Evolutionary conservation across 1,284 basidiomycete genomes (phyloP).

Genomic region (Fomitiporia mediterranea): DNA sequence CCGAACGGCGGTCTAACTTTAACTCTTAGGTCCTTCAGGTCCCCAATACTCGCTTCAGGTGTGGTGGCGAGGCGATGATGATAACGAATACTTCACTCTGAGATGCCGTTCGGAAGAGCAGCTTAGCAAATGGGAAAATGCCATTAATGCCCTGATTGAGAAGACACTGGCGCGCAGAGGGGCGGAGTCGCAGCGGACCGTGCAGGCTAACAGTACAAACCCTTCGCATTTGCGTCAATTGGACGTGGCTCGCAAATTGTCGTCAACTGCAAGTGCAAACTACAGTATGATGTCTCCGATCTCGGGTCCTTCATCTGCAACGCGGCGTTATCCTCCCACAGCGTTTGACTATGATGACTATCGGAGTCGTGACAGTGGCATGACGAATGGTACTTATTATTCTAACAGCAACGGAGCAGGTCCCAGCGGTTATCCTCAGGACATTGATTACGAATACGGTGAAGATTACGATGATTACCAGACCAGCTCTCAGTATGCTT

Average conservation of each 20-base stretch:
- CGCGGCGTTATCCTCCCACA: slow-evolving; percentile 34
- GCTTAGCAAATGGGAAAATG: slow-evolving; percentile 87
- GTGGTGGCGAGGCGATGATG: slow-evolving; percentile 92
- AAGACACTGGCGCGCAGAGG: slow-evolving; percentile 59
- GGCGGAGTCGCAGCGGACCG: slow-evolving; percentile 44
- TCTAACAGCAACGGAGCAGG: slow-evolving; percentile 30
- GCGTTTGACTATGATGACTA: slow-evolving; percentile 40
- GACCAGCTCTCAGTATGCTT: slow-evolving; percentile 40
- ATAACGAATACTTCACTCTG: slow-evolving; percentile 90
- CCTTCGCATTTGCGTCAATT: slow-evolving; percentile 30
- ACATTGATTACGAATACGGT: slow-evolving; percentile 64
- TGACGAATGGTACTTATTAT: slow-evolving; percentile 29
- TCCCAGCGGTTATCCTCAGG: slow-evolving; percentile 54
- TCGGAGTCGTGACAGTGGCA: slow-evolving; percentile 27
- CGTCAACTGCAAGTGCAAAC: slow-evolving; percentile 12
- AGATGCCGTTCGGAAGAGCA: slow-evolving; percentile 93
- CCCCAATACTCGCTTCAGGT: slow-evolving; percentile 70
- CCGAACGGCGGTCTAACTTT: neutral
- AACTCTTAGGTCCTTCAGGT: slow-evolving; percentile 36
- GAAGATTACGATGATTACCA: slow-evolving; percentile 75
- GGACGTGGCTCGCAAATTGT: slow-evolving; percentile 16
- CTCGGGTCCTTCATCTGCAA: slow-evolving; percentile 35
- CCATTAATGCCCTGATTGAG: slow-evolving; percentile 84
- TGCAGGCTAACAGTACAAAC: slow-evolving; percentile 44
- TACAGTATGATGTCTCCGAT: slow-evolving; percentile 19